Evolutionary conservation across 495 filamentous ascomycete species (phyloP).

Genomic region (Talaromyces wortmannii): DNA sequence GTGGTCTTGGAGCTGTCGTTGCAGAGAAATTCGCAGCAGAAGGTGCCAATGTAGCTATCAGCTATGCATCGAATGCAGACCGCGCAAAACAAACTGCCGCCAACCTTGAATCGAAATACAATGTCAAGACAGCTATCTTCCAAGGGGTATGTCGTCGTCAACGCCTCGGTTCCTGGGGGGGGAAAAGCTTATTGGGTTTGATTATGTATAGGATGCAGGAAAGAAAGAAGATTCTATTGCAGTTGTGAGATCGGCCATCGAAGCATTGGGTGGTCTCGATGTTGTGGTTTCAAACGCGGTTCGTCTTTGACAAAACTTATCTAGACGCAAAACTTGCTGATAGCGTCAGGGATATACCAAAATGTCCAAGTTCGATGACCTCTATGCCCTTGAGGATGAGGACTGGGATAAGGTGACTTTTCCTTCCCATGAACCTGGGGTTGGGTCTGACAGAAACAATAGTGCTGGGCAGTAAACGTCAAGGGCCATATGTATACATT

Average conservation of each 20-base stretch:
- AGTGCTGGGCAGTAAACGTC: conserved; percentile 66
- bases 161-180: not conserved
- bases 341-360: conserved; percentile 56
- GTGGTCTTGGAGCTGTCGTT: conserved; percentile 60
- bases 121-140: conserved; percentile 48
- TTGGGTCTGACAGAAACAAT: not conserved
- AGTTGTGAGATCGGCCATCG: conserved; percentile 47
- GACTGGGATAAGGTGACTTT: conserved; percentile 63
- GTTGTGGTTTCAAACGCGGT: conserved; percentile 68
- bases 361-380: conserved; percentile 54
- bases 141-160: conserved; percentile 45
- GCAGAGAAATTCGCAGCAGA: conserved; percentile 59
- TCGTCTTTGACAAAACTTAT: conserved; percentile 11
- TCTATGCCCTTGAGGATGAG: conserved; percentile 52
- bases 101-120: conserved; percentile 42
- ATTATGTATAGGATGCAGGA: conserved; percentile 45
- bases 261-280: conserved; percentile 60
- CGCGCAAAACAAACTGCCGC: conserved; percentile 47
- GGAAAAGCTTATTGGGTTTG: not conserved
- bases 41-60: conserved; percentile 63
- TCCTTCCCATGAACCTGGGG: not conserved
- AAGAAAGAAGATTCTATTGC: conserved; percentile 46
- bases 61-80: conserved; percentile 51
- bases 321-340: not conserved
- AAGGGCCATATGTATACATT: conserved; percentile 59